Evolutionary conservation across 164 flowering plant genomes (phyloP).

Genomic region (Stephania japonica): DNA sequence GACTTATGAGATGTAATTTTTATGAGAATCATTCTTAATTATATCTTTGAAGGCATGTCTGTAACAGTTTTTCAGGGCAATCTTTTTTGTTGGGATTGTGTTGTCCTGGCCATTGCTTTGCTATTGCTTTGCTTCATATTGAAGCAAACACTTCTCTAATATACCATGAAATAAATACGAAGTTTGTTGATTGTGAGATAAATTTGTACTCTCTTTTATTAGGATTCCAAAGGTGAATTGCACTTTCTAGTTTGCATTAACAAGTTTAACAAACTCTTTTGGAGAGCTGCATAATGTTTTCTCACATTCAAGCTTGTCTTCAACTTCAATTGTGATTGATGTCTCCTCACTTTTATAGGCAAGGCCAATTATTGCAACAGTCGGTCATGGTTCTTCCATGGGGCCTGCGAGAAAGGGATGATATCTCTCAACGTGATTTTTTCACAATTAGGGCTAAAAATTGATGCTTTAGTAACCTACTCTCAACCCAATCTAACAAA

Average conservation of each 20-base stretch:
- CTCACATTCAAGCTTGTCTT: background rate
- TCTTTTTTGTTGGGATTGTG: conserved; percentile 1
- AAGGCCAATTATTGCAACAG: no score
- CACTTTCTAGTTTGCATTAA: background rate
- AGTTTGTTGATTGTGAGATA: background rate
- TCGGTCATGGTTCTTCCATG: no score
- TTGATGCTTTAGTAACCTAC: no score
- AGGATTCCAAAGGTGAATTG: background rate
- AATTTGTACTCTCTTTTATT: background rate
- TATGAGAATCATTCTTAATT: conserved; percentile 2
- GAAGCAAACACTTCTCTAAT: background rate
- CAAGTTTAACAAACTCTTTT: background rate
- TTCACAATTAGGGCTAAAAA: no score
- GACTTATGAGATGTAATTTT: background rate
- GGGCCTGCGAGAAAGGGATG: no score
- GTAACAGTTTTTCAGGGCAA: background rate
- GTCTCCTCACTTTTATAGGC: background rate
- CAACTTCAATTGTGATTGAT: background rate
- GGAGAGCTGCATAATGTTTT: background rate
- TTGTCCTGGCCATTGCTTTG: background rate
- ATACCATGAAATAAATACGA: background rate
- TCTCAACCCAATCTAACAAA: no score
- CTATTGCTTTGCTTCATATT: background rate
- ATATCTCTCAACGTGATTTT: no score
- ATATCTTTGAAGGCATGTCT: conserved; percentile 3